Evolutionary conservation across 306 rosid genomes (phyloP), one percentile per base, ranked within the genome.

Genomic region (Trifolium fragiferum): DNA sequence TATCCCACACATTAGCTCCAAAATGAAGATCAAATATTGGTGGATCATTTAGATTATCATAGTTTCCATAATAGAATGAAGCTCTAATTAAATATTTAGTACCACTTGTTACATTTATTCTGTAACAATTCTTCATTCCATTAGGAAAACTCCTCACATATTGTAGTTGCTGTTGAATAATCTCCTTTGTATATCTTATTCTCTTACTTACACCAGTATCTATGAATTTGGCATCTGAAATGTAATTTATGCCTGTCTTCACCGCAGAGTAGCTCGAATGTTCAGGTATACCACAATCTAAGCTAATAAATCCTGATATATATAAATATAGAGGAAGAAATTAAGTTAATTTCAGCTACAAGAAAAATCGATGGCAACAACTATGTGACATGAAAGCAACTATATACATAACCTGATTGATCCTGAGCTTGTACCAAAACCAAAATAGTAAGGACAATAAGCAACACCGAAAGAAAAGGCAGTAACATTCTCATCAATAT

Each of bases 371-470:
- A 2, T 32, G 6, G 35, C 6, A 32, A 32, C 4, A 32, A 6
- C 37, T 33, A 43, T 43, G 49, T 43, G n/a, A 43, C 5, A 43
- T 43, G 12, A 43, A 10, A 47, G 30, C 21, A 66, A 20, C 23
- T 70, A 2, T 38, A 49, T 16, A 54, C 2, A 53, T 33, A 40
- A 65, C 70, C 70, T 65, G 70, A 65, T 65, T 65, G 70, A 40
- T 65, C 70, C 3, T 65, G 35, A 41, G 70, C 53, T 40, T 65
- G 50, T 11, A 41, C 27, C 14, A 40, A 59, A 61, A 8, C 21
- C 7, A 50, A 50, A 50, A 50, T 7, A 50, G 57, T 6, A 49
- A 25, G 49, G 10, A 10, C 4, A 12, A 47, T 16, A 10, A 37
- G 50, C 49, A 38, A 35, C 10, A 10, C 30, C 4, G 6, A 37